phyloP scores from a whole-genome alignment of 208 protist genomes.

The Acanthamoeba sp. region DNA sequence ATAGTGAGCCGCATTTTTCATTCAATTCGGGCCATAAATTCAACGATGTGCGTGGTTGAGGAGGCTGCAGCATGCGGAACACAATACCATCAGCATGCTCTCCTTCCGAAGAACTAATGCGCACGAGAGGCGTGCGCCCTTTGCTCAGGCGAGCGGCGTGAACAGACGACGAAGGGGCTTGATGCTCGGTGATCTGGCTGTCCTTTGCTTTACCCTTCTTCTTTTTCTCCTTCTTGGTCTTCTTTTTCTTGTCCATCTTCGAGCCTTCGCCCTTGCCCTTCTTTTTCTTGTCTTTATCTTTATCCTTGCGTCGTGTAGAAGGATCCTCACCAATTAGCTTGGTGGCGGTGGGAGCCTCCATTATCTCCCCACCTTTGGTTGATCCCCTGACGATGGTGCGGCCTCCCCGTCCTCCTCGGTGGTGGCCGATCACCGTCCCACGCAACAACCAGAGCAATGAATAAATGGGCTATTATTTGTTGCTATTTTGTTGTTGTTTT shows the following conservation, averaged over 20 bases:
- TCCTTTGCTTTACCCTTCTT: background rate
- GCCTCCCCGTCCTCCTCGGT: no score
- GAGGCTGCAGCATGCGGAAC: background rate
- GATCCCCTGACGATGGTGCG: background rate
- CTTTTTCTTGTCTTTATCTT: background rate
- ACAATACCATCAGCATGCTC: background rate
- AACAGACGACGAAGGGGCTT: no score
- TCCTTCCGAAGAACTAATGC: background rate
- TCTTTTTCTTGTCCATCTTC: background rate
- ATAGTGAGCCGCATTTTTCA: no score
- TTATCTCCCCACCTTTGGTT: background rate
- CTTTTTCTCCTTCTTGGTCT: slow-evolving; percentile 1
- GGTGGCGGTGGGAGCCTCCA: background rate
- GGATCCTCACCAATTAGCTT: background rate
- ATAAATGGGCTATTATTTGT: no score
- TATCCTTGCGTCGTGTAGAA: background rate
- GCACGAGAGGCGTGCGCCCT: background rate
- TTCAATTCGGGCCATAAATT: no score
- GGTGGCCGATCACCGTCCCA: background rate
- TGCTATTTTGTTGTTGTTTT: no score
- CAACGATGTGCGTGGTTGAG: background rate
- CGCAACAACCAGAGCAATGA: background rate
- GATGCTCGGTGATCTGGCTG: background rate
- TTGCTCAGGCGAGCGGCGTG: background rate
- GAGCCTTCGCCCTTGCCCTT: background rate